Conservation (phyloP, 2,329 filamentous ascomycete species). For the Bimuria novae-zelandiae region DNA sequence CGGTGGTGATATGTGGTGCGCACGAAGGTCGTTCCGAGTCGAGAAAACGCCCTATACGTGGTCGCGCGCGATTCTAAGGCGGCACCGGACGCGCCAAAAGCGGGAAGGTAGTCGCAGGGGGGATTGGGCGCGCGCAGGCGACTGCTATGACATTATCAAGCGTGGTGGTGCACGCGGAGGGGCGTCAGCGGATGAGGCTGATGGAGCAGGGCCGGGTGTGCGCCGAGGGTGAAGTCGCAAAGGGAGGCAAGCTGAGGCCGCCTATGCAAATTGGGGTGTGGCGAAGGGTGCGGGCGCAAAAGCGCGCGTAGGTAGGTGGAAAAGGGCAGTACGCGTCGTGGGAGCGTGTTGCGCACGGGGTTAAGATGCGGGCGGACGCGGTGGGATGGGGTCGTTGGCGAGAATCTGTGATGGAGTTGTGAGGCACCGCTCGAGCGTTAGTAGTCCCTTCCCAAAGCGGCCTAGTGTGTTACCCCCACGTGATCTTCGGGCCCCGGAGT, state of each 20-base stretch:
- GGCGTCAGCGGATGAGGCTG: slow-evolving; percentile 34
- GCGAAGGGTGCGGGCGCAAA: slow-evolving; percentile 28
- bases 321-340: slow-evolving; percentile 39
- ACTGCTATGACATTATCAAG: slow-evolving; percentile 44
- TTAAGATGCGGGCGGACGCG: slow-evolving; percentile 42
- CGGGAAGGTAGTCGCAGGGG: slow-evolving; percentile 31
- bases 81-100: slow-evolving; percentile 26
- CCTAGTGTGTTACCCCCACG: neutral
- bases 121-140: slow-evolving; percentile 28
- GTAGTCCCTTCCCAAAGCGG: neutral
- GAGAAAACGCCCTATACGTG: slow-evolving; percentile 22
- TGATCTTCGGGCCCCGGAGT: neutral
- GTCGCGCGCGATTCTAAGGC: slow-evolving; percentile 21
- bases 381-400: slow-evolving; percentile 31
- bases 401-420: slow-evolving; percentile 10
- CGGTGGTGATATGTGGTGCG: slow-evolving; percentile 21
- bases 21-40: slow-evolving; percentile 17
- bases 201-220: slow-evolving; percentile 37
- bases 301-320: slow-evolving; percentile 29
- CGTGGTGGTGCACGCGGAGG: slow-evolving; percentile 32
- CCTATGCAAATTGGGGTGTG: slow-evolving; percentile 34
- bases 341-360: slow-evolving; percentile 42
- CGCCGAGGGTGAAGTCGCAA: slow-evolving; percentile 40
- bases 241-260: slow-evolving; percentile 32
- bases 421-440: slow-evolving; percentile 4